Base-by-base conservation (phyloP, 257 asterid species). In the Penstemon barbatus region DNA sequence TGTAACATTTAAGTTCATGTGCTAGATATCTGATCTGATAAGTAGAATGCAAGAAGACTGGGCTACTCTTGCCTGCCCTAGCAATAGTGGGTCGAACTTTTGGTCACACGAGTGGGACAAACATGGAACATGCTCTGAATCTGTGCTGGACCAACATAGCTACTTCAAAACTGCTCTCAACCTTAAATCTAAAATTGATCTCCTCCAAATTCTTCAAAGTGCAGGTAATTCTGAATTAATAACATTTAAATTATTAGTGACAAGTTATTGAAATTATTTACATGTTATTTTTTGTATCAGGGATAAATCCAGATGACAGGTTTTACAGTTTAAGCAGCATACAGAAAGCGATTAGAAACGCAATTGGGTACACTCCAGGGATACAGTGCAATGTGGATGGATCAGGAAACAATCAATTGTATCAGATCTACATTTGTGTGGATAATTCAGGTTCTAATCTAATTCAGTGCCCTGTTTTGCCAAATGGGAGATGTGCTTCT, bases 31-130 rank as follows among this genome's bases (percentile, higher is more conserved):
- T 4, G 92, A 89, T 61, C 67, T 89, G 65, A 76, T 81, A 0
- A 81, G 91, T 68, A 83, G 84, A 71, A 76, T 89, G 92, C 86
- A 89, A 5, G 57, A 75, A 69, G 57, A 76, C 37, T 89, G 96
- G 95, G 85, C 96, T 3, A 74, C 95, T 0, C 75, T 89, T 7
- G 75, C 95, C 4, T 89, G 95, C 57, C 96, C 96, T 3, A 89
- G 95, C 74, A 74, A 71, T 64, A 77, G 69, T 2, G 96, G 96
- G 50, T 44, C 83, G 3, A 63, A 84, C 7, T 89, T 89, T 52
- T 89, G 95, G 96, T 60, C 89, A 7, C 96, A 87, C 41, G 96
- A 89, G 68, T 89, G 95, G 95, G 76, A 85, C 10, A 87, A 87
- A 61, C 96, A 87, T 48, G 96, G 96, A 18, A 89, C 92, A 0